Evolutionary conservation across 164 flowering plant species (phyloP).

Genomic region (Vitis labrusca): DNA sequence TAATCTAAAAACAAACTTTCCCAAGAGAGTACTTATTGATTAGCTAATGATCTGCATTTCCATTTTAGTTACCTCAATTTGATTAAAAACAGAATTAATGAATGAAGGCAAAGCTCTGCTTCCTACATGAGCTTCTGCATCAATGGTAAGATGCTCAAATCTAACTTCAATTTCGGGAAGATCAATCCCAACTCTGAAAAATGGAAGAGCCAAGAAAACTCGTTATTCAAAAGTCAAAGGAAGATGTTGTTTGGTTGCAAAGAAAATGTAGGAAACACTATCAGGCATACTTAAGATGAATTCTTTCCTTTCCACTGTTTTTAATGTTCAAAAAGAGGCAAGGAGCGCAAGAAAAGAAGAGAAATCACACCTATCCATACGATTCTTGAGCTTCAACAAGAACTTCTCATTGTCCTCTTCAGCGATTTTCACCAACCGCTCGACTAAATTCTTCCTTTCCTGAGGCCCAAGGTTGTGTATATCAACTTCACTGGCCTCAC

Average conservation of each 20-base stretch:
- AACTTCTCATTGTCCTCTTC: conserved; percentile 82
- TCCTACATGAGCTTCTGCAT: conserved; percentile 39
- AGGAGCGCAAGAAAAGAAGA: no score
- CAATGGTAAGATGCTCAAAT: conserved; percentile 37
- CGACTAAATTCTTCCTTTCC: conserved; percentile 52
- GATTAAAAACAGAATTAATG: conserved; percentile 23
- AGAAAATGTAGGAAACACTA: no score
- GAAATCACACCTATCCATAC: conserved; percentile 51
- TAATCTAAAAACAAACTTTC: not conserved
- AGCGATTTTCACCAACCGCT: conserved; percentile 53
- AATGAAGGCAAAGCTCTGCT: conserved; percentile 40
- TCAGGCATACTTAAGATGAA: no score
- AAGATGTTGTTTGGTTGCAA: no score
- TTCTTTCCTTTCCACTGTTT: no score
- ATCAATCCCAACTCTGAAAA: conserved; percentile 39
- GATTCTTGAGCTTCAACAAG: conserved; percentile 59
- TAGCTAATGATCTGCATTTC: not conserved
- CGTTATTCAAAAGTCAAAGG: no score
- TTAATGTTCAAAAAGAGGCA: no score
- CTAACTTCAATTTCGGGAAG: conserved; percentile 40
- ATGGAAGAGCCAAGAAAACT: not conserved
- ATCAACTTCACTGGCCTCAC: conserved; percentile 48
- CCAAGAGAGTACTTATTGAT: no score
- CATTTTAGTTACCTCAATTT: conserved; percentile 26
- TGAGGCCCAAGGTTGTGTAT: conserved; percentile 43